phyloP scores from a whole-genome alignment of 805 yeast species.

The Ogataea methylovora region DNA sequence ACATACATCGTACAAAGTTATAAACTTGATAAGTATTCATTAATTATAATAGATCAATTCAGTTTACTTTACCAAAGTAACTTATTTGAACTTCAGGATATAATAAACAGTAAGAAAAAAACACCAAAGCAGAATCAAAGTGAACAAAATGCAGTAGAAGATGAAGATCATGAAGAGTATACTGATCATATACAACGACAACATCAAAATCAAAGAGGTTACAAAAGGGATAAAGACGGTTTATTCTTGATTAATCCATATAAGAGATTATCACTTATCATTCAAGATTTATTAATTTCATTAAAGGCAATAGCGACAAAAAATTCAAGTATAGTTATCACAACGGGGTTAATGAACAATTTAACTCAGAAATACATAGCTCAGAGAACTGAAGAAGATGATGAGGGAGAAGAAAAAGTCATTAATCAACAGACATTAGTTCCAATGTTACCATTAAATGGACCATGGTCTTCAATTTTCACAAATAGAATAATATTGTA shows the following conservation, averaged over 20 bases:
- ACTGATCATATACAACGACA: too few relatives aligned
- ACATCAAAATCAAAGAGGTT: too few relatives aligned
- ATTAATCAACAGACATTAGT: conserved; percentile 23
- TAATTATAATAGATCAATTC: conserved; percentile 22
- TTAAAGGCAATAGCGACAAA: conserved; percentile 9
- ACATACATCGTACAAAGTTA: conserved; percentile 11
- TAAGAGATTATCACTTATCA: conserved; percentile 12
- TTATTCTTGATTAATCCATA: conserved; percentile 12
- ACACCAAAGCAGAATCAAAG: too few relatives aligned
- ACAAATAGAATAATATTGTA: conserved; percentile 22
- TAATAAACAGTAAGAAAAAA: too few relatives aligned
- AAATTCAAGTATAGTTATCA: conserved; percentile 12
- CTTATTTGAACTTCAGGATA: conserved; percentile 1
- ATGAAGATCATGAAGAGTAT: too few relatives aligned
- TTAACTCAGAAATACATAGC: conserved; percentile 17
- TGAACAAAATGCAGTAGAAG: too few relatives aligned
- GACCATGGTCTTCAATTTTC: conserved; percentile 18
- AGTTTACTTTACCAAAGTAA: conserved; percentile 15
- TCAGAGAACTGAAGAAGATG: not conserved
- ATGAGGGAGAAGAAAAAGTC: not conserved
- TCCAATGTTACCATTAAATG: conserved; percentile 21
- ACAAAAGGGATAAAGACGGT: conserved; percentile 10
- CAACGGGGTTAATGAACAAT: conserved; percentile 21
- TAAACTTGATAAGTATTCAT: conserved; percentile 10
- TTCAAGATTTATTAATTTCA: conserved; percentile 13